Percentiles rank a stretch among this genome's conserved stretches.
Conservation (phyloP, 179 eudicot genomes). For the Heliamphora pulchella region DNA sequence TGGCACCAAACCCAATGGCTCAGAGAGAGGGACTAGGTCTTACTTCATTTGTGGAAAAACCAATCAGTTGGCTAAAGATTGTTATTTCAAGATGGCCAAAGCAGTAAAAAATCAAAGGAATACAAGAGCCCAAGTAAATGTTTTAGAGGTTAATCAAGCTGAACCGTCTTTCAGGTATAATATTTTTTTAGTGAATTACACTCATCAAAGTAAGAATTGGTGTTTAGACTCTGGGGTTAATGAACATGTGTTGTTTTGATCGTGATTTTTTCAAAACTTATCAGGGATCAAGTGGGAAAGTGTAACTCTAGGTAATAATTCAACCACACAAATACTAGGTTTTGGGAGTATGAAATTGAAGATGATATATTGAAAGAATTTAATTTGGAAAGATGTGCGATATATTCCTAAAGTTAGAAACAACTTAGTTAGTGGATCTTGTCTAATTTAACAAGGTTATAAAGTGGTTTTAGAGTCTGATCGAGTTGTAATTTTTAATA, state of each 20-base stretch:
- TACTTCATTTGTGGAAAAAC: background rate
- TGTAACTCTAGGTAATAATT: background rate
- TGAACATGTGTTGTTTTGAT: background rate
- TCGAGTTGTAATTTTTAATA: background rate
- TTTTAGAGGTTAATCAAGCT: background rate
- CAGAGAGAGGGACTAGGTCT: background rate
- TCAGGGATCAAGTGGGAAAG: conserved; percentile 7
- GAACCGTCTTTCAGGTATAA: background rate
- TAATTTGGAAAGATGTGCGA: background rate
- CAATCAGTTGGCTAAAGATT: background rate
- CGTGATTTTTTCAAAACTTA: background rate
- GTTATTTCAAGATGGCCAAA: background rate
- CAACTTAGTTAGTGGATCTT: background rate
- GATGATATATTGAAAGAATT: background rate
- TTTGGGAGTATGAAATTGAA: background rate
- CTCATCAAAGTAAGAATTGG: background rate
- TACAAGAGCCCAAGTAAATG: background rate
- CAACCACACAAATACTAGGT: background rate
- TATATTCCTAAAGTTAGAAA: background rate
- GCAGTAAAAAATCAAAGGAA: background rate
- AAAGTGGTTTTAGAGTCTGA: background rate
- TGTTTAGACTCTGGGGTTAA: background rate
- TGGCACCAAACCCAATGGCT: background rate
- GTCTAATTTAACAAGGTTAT: background rate
- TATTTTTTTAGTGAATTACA: background rate